Evolutionary conservation across 2,329 filamentous ascomycete genomes (phyloP).

Genomic region (Teratosphaeria pseudoeucalypti): DNA sequence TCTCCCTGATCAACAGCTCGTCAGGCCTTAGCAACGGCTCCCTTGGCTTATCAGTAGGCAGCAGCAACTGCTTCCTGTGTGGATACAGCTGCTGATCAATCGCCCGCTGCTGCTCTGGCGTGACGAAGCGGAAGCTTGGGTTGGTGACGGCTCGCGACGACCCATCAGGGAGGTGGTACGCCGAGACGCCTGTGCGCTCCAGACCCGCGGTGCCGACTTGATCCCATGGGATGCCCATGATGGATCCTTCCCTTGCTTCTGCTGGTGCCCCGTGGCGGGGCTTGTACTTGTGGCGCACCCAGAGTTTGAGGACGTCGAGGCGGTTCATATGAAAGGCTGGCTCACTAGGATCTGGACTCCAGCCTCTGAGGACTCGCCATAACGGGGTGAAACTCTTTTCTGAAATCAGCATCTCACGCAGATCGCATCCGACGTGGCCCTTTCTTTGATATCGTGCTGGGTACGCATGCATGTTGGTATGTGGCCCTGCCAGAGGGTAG

Average conservation of each 20-base stretch:
- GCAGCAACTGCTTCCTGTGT: conserved; percentile 4
- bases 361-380: conserved; percentile 50
- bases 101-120: conserved; percentile 4
- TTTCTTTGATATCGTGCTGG: conserved; percentile 1
- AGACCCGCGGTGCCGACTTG: conserved; percentile 44
- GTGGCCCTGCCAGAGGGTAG: conserved; percentile 6
- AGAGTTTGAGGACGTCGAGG: conserved; percentile 46
- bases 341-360: conserved; percentile 34
- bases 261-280: conserved; percentile 17
- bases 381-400: conserved; percentile 30
- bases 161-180: conserved; percentile 1
- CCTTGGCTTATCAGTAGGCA: conserved; percentile 5
- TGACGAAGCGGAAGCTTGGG: conserved; percentile 4
- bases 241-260: conserved; percentile 14
- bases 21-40: conserved; percentile 44
- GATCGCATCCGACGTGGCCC: conserved; percentile 30
- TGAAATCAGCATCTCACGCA: conserved; percentile 42
- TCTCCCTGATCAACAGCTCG: conserved; percentile 49
- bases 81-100: conserved; percentile 8
- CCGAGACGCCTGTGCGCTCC: conserved; percentile 34
- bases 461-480: conserved; percentile 2
- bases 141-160: conserved; percentile 1
- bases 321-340: conserved; percentile 20
- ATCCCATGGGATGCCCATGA: conserved; percentile 43
- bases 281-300: conserved; percentile 47